Conservation (phyloP, 352 stramenopile species). For the Pythium periplocum region DNA sequence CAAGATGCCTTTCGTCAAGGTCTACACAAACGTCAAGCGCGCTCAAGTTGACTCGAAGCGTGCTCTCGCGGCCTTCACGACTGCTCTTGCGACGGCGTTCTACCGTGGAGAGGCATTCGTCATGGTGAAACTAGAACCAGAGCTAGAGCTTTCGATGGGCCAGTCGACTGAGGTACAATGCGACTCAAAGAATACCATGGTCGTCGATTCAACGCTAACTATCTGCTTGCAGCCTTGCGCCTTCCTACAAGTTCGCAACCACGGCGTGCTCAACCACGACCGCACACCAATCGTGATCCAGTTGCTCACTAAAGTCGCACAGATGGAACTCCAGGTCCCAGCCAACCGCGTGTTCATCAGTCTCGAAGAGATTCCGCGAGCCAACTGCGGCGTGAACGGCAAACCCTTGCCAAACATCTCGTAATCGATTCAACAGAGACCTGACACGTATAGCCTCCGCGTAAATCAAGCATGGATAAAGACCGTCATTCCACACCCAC, state of each 20-base stretch:
- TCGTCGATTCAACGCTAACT: no score
- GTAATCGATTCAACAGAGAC: no score
- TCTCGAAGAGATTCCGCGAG: not conserved
- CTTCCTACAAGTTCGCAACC: not conserved
- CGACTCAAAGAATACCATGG: not conserved
- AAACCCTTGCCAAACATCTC: not conserved
- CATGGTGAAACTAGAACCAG: not conserved
- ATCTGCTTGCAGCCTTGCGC: not conserved
- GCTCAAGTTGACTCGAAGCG: not conserved
- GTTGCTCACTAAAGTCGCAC: not conserved
- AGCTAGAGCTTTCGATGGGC: not conserved
- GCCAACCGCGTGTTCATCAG: not conserved
- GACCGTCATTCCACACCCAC: no score
- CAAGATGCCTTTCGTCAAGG: not conserved
- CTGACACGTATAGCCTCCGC: no score
- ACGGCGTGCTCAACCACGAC: not conserved
- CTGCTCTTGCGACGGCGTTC: not conserved
- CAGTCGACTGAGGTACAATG: not conserved
- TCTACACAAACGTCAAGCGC: not conserved
- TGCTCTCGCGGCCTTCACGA: not conserved
- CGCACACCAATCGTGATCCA: not conserved
- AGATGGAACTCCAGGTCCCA: not conserved
- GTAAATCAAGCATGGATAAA: no score
- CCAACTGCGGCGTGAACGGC: not conserved
- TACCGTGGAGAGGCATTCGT: not conserved